Evolutionary conservation across 805 yeast species (phyloP), one percentile per base, ranked within the genome.

Genomic region (Candida khao-thaluensis): DNA sequence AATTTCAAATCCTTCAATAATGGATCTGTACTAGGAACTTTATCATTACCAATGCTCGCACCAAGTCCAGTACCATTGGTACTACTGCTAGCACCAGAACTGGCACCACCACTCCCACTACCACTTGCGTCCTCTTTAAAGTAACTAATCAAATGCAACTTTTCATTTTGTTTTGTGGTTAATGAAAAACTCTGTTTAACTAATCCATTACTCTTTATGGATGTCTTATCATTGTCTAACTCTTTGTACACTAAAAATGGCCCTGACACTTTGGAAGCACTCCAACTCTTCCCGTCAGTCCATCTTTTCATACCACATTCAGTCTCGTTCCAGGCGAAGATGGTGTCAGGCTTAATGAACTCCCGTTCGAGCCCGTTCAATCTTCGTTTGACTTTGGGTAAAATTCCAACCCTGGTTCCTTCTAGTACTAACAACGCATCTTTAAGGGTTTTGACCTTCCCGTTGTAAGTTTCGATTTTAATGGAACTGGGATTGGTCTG

Each of bases 211-310:
- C 64, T 56, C 48, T 75, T 47, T 72, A 52, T 29, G 14, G 40
- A 21, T 5, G 41, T 33, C 44, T 48, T 38, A 24, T 51, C 42
- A 47, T 56, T 43, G 30, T 77, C 81, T 68, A 81, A 72, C 53
- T 83, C 88, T 37, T 76, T 71, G 28, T 54, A 52, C n/a, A 49
- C 43, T 21, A 82, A 60, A 51, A 82, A 82, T 2, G 75, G 69
- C 4, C 85, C 85, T 3, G 72, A 70, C 1, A 84, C 88, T 42
- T 88, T 69, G 0, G 85, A 77, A 2, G 89, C 85, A 42, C 79
- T 70, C 90, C 91, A 83, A 23, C 74, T 69, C 45, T 75, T 74
- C 14, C 90, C 87, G 52, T 83, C 91, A 1, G 90, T 83, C 90
- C 91, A 83, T 20, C 90, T 62, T 45, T 79, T 74, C 79, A 84